Evolutionary conservation across 441 rosid species (phyloP).

Genomic region (Syzygium malaccense): DNA sequence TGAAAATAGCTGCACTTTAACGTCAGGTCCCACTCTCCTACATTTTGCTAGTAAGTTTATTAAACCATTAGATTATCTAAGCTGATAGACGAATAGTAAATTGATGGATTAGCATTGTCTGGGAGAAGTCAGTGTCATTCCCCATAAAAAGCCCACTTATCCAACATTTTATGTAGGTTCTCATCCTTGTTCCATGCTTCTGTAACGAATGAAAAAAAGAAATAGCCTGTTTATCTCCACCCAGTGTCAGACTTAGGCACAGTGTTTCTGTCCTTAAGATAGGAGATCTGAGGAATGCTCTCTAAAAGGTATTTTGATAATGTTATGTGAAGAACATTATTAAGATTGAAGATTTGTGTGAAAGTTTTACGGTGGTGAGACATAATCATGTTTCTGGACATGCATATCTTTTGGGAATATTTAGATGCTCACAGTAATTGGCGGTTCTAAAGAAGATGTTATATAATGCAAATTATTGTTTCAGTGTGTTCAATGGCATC

Average conservation of each 20-base stretch:
- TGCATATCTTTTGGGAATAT: not conserved
- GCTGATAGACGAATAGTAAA: not conserved
- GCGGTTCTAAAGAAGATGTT: not conserved
- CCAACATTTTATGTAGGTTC: not conserved
- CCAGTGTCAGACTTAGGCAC: not conserved
- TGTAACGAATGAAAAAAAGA: not conserved
- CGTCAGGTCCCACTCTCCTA: not conserved
- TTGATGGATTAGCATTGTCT: not conserved
- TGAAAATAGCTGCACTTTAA: not conserved
- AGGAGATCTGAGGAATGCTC: not conserved
- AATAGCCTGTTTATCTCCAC: not conserved
- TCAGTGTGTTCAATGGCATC: constrained; percentile 99
- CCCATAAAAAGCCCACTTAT: not conserved
- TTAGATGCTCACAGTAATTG: not conserved
- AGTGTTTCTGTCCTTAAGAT: not conserved
- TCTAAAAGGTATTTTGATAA: not conserved
- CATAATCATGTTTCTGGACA: not conserved
- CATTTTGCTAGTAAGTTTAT: not conserved
- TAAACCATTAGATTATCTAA: not conserved
- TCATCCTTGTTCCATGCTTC: not conserved
- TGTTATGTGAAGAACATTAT: not conserved
- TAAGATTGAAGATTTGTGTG: not conserved
- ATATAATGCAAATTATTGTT: constrained; percentile 12
- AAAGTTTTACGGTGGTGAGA: not conserved
- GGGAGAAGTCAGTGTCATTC: not conserved